Base-by-base conservation (phyloP, 169 alveolate genomes). In the Eimeria necatrix region DNA sequence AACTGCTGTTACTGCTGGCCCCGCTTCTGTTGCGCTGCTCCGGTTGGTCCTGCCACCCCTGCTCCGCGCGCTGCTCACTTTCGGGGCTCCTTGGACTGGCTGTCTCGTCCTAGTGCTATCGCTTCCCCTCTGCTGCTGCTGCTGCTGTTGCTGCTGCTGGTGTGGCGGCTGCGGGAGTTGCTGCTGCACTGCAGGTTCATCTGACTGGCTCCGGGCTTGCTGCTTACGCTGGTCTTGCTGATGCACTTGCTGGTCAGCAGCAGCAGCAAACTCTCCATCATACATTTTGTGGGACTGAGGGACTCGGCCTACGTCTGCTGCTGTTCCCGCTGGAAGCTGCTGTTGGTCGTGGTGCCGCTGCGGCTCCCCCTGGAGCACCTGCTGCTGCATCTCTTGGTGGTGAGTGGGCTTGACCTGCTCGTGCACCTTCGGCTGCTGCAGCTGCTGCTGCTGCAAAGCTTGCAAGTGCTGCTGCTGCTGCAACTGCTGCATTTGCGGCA, bases 401-500 rank as follows among this genome's bases (percentile, higher is more conserved):
- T 32, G 85, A 8, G 85, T 74, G 60, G 24, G 85, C 85, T 74
- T 74, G 9, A 26, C 85, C 59, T 74, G 85, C 22, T 74, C 85
- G n/a, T 32, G 59, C 53, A 74, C 59, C 85, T 74, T 74, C 60
- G 24, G 85, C 24, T 74, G 85, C 78, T 68, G 78, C 22, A 74
- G 59, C 59, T 74, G 85, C 60, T 74, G 85, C 85, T 74, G 85
- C 61, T 74, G 85, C 85, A 74, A 53, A 6, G 85, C 85, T 32
- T 74, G 85, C 60, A 74, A 18, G 32, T 46, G 85, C 85, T 74
- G 85, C 85, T 74, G 85, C 85, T 74, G 85, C 60, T 74, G 85
- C 85, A 74, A 60, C 85, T 74, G 85, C 85, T 74, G 85, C 85
- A 74, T 74, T 51, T 74, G 85, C 0, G 85, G 85, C 60, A 74